These are phyloP conservation scores for Artomyces pyxidatus DNA, from an alignment of 768 basidiomycete genomes.

Conservation along the genomic window DNA sequence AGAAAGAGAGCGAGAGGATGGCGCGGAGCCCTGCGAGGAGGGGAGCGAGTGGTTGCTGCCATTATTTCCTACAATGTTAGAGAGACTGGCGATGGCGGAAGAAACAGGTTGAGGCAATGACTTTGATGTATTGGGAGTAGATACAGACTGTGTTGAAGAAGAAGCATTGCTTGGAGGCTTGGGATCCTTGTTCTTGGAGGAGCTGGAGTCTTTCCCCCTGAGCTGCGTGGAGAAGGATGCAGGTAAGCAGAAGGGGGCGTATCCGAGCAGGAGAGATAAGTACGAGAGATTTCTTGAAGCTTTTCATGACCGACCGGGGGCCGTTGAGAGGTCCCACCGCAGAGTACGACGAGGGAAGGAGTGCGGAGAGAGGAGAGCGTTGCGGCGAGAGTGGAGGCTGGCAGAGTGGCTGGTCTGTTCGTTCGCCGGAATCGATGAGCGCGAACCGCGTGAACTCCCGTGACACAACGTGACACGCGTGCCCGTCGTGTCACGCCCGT, in stretches of 20 bases:
- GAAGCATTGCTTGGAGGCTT: slow-evolving; percentile 34
- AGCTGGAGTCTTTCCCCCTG: slow-evolving; percentile 56
- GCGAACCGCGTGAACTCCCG: slow-evolving; percentile 1
- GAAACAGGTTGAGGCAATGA: slow-evolving; percentile 49
- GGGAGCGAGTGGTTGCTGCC: slow-evolving; percentile 33
- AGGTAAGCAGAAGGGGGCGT: slow-evolving; percentile 15
- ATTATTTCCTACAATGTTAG: slow-evolving; percentile 27
- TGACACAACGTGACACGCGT: background rate
- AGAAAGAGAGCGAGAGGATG: slow-evolving; percentile 34
- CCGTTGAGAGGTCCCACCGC: background rate
- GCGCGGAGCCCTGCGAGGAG: slow-evolving; percentile 28
- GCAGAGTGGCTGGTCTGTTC: background rate
- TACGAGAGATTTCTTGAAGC: slow-evolving; percentile 77
- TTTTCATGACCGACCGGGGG: slow-evolving; percentile 50
- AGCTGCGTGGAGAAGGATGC: slow-evolving; percentile 34
- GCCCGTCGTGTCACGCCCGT: background rate
- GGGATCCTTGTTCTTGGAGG: slow-evolving; percentile 61
- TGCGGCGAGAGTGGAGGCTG: background rate
- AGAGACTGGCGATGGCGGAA: slow-evolving; percentile 28
- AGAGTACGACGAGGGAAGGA: background rate
- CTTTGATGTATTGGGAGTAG: slow-evolving; percentile 54
- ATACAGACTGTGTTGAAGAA: slow-evolving; percentile 33
- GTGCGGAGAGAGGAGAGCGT: background rate
- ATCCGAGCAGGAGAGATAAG: slow-evolving; percentile 21
- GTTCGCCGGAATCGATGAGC: background rate